Evolutionary conservation across 2,329 filamentous ascomycete genomes (phyloP).

Genomic region (Gliomastix tumulicola): DNA sequence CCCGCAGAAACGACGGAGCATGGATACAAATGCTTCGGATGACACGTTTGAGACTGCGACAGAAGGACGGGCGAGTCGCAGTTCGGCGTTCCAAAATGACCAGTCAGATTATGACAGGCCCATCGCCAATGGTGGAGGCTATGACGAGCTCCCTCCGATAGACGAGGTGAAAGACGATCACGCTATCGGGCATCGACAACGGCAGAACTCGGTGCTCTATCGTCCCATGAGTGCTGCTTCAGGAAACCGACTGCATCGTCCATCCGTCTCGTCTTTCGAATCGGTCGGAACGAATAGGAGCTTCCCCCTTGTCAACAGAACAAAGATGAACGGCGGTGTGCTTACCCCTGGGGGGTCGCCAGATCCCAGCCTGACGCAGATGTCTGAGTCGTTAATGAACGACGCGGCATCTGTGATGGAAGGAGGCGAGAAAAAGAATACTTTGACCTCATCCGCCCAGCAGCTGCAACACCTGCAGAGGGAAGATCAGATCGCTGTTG

Average conservation of each 20-base stretch:
- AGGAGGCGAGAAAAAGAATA: no score
- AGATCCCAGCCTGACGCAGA: constrained; percentile 38
- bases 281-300: constrained; percentile 54
- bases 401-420: constrained; percentile 31
- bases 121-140: background rate
- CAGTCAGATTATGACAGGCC: constrained; percentile 4
- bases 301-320: constrained; percentile 52
- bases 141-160: constrained; percentile 2
- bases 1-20: constrained; percentile 27
- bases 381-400: constrained; percentile 40
- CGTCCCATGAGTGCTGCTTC: constrained; percentile 18
- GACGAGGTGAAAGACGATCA: constrained; percentile 6
- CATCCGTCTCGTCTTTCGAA: constrained; percentile 49
- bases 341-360: constrained; percentile 41
- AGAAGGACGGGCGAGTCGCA: constrained; percentile 37
- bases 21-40: constrained; percentile 41
- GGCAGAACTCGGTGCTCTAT: constrained; percentile 27
- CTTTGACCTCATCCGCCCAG: no score
- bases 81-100: constrained; percentile 13
- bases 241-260: constrained; percentile 38
- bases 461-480: constrained; percentile 39
- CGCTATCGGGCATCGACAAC: constrained; percentile 12
- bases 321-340: constrained; percentile 36
- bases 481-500: constrained; percentile 54
- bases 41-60: constrained; percentile 52